These are phyloP conservation scores for Phyllosticta citrichinensis DNA, from an alignment of 2,329 filamentous ascomycete species.

Conservation along the genomic window DNA sequence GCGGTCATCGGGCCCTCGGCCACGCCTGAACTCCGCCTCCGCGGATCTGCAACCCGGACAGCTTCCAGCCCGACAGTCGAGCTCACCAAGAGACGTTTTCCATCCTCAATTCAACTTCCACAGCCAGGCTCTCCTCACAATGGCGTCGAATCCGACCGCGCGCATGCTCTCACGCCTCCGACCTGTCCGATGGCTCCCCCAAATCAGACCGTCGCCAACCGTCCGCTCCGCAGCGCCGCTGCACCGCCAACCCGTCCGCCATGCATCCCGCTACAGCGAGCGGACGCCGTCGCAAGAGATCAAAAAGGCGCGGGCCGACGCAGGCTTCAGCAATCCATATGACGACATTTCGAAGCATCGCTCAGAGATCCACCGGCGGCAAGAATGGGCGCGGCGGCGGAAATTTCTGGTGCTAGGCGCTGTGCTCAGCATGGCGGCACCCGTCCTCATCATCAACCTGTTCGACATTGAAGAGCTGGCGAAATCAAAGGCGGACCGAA, in stretches of 20 bases:
- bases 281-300: conserved; percentile 2
- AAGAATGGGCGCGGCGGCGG: conserved; percentile 17
- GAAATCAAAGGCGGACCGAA: conserved; percentile 3
- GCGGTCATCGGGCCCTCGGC: background rate
- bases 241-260: conserved; percentile 11
- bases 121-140: background rate
- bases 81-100: background rate
- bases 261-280: conserved; percentile 1
- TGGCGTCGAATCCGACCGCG: conserved; percentile 12
- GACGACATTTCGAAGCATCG: conserved; percentile 27
- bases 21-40: background rate
- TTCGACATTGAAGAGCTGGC: conserved; percentile 20
- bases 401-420: conserved; percentile 27
- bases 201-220: conserved; percentile 10
- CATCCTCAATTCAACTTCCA: background rate
- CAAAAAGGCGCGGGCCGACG: background rate
- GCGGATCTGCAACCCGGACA: background rate
- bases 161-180: conserved; percentile 22
- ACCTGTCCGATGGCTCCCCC: conserved; percentile 20
- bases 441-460: conserved; percentile 24
- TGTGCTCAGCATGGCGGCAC: conserved; percentile 26
- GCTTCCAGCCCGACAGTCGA: background rate
- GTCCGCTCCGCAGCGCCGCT: conserved; percentile 14
- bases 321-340: conserved; percentile 8
- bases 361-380: conserved; percentile 21